Evolutionary conservation across 2,329 filamentous ascomycete genomes (phyloP).

Genomic region (Paecilomyces formosus): DNA sequence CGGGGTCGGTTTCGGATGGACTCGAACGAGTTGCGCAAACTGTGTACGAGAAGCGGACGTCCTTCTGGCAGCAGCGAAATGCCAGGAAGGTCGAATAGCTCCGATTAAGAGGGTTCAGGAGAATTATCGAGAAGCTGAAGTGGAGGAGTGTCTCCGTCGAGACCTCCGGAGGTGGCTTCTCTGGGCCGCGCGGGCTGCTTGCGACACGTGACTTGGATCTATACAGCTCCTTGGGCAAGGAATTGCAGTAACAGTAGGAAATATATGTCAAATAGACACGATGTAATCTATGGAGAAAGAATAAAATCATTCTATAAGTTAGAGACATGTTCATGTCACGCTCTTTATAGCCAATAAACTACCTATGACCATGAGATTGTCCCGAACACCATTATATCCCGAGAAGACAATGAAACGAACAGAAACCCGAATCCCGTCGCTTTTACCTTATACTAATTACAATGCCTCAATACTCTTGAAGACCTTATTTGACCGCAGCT

Average conservation of each 20-base stretch:
- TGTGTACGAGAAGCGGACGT: background rate
- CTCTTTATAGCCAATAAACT: background rate
- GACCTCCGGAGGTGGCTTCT: background rate
- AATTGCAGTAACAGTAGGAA: background rate
- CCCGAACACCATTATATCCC: background rate
- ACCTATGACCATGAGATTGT: background rate
- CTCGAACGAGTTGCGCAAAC: background rate
- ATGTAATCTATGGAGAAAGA: too few relatives aligned
- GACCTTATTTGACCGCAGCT: constrained; percentile 50
- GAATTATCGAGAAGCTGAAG: background rate
- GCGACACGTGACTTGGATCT: background rate
- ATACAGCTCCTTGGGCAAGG: background rate
- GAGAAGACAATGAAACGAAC: background rate
- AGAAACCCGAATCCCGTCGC: background rate
- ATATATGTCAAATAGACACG: too few relatives aligned
- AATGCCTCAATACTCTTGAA: constrained; percentile 43
- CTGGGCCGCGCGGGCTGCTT: background rate
- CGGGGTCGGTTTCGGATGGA: background rate
- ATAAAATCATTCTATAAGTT: background rate
- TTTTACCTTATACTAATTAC: constrained; percentile 15
- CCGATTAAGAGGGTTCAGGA: background rate
- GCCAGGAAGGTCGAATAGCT: background rate
- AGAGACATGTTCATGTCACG: background rate
- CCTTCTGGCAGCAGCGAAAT: background rate
- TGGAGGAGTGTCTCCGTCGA: background rate